Percentiles rank a stretch among this genome's conserved stretches.
Evolutionary conservation across 306 rosid genomes (phyloP).

Genomic region (Corylus avellana): DNA sequence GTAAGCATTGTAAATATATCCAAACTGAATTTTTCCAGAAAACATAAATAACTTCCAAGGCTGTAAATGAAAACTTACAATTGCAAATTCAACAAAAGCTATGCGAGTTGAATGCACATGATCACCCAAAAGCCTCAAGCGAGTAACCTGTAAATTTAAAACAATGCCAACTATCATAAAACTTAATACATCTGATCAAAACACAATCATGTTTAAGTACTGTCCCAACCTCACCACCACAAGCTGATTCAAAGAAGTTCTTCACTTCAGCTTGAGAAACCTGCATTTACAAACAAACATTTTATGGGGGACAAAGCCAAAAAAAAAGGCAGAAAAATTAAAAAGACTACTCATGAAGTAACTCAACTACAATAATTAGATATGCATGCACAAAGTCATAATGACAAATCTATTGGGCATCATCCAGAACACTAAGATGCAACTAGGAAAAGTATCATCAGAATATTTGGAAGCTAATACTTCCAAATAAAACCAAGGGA

Average conservation of each 20-base stretch:
- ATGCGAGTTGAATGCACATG: slow-evolving; percentile 95
- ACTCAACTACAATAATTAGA: not conserved
- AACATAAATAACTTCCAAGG: not conserved
- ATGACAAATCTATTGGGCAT: not conserved
- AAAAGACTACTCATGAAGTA: slow-evolving; percentile 10
- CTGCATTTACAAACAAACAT: slow-evolving; percentile 39
- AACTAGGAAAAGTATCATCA: not conserved
- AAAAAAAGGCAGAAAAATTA: not conserved
- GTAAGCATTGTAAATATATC: not conserved
- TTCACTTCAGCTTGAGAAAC: slow-evolving; percentile 93
- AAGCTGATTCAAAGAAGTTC: slow-evolving; percentile 84
- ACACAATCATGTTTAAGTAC: slow-evolving; percentile 14
- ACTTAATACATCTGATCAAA: slow-evolving; percentile 24
- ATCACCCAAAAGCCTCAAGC: slow-evolving; percentile 98
- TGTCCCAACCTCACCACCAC: slow-evolving; percentile 87
- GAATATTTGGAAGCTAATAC: not conserved
- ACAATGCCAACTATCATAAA: slow-evolving; percentile 7
- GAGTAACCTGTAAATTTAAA: slow-evolving; percentile 62
- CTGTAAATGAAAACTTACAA: slow-evolving; percentile 42
- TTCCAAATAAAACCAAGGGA: slow-evolving; percentile 7
- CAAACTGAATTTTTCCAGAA: not conserved
- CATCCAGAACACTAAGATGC: slow-evolving; percentile 4
- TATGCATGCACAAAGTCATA: too few relatives aligned
- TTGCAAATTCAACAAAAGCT: slow-evolving; percentile 92
- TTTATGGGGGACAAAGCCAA: not conserved